Conservation (phyloP, 2,329 filamentous ascomycete genomes). For the Cordyceps pruinosa region DNA sequence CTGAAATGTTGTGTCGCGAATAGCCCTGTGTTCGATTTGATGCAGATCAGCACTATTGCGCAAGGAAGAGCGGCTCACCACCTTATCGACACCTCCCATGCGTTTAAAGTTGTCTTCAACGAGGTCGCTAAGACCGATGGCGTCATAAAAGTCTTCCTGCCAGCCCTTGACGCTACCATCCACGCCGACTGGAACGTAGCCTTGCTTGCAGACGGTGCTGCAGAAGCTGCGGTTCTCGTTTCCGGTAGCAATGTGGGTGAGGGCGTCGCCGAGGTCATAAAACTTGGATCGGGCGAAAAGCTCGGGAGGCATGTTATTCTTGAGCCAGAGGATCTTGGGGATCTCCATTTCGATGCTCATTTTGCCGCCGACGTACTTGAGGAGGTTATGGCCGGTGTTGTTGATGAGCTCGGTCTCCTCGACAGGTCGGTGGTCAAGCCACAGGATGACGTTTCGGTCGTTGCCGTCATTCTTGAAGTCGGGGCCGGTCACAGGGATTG, state of each 20-base stretch:
- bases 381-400: conserved; percentile 80
- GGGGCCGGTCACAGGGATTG: conserved; percentile 81
- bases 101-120: conserved; percentile 82
- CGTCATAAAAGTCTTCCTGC: conserved; percentile 88
- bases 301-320: conserved; percentile 93
- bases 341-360: conserved; percentile 99
- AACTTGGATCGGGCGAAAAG: conserved; percentile 92
- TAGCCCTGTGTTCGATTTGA: neutral
- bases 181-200: conserved; percentile 91
- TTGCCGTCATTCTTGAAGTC: conserved; percentile 69
- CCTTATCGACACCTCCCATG: conserved; percentile 88
- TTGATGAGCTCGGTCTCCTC: conserved; percentile 93
- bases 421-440: conserved; percentile 91
- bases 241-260: conserved; percentile 91
- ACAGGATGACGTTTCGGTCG: conserved; percentile 91
- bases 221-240: conserved; percentile 90
- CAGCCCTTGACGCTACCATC: conserved; percentile 96
- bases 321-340: conserved; percentile 95
- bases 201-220: conserved; percentile 95
- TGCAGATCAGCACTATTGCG: neutral
- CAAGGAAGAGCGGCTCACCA: conserved; percentile 62
- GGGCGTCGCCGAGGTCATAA: conserved; percentile 86
- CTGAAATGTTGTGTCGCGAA: neutral
- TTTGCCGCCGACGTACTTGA: conserved; percentile 92
- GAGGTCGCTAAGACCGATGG: conserved; percentile 81